These are phyloP conservation scores for Solanum hybrid DNA, from an alignment of 305 asterid genomes.

Conservation along the genomic window DNA sequence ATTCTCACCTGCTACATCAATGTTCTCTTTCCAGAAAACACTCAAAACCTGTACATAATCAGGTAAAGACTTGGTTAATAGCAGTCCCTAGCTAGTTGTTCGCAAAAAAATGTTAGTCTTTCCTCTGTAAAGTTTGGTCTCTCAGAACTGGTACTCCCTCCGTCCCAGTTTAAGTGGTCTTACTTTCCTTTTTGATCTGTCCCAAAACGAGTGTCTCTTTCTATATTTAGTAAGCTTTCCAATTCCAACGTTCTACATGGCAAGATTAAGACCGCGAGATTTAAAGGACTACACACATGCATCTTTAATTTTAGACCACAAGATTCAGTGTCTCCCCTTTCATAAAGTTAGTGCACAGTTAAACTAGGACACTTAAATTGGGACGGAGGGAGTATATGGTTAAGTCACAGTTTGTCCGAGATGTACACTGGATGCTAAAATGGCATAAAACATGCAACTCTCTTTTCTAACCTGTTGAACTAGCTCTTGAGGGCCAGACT, in stretches of 20 bases:
- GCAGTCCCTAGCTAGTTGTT: too few species aligned
- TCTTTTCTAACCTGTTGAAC: constrained; percentile 49
- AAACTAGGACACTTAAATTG: too few species aligned
- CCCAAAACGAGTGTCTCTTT: not conserved
- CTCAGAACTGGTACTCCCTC: not conserved
- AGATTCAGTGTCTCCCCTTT: too few species aligned
- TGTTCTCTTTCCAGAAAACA: too few species aligned
- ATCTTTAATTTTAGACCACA: too few species aligned
- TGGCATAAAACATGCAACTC: not conserved
- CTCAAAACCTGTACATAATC: too few species aligned
- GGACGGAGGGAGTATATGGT: not conserved
- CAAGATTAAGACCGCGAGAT: not conserved
- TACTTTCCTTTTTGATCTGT: not conserved
- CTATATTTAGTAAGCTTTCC: not conserved
- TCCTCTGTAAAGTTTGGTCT: too few species aligned
- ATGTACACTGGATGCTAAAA: not conserved
- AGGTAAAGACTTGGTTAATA: too few species aligned
- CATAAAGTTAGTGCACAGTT: too few species aligned
- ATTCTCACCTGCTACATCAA: too few species aligned
- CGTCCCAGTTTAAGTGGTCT: not conserved
- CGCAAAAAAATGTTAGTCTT: too few species aligned
- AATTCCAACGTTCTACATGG: not conserved
- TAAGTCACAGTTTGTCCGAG: not conserved
- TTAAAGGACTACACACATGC: not conserved
- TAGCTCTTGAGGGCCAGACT: constrained; percentile 60